A percentile compares a stretch with the other conserved stretches of the same genome.
Conservation (phyloP, 768 basidiomycete species). For the Hortiboletus flavorubellus region DNA sequence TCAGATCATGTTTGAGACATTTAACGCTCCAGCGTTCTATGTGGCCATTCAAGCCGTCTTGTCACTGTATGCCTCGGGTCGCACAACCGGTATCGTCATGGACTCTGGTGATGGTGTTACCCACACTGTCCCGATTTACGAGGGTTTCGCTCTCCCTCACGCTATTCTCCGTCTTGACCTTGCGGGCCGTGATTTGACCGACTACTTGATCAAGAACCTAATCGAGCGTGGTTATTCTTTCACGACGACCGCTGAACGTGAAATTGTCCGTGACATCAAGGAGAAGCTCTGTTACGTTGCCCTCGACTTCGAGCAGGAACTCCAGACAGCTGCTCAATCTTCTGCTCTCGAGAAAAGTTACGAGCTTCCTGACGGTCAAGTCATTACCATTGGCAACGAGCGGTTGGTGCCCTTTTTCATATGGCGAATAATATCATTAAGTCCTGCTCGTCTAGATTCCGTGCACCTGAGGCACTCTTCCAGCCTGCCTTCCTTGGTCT, state of each 20-base stretch:
- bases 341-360: constrained; percentile 92
- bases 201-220: constrained; percentile 77
- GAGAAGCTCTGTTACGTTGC: constrained; percentile 92
- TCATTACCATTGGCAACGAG: constrained; percentile 81
- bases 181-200: constrained; percentile 90
- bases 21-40: constrained; percentile 74
- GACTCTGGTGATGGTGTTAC: constrained; percentile 97
- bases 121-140: constrained; percentile 96
- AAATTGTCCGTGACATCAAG: constrained; percentile 97
- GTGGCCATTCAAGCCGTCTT: constrained; percentile 73
- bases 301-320: constrained; percentile 90
- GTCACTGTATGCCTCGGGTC: constrained; percentile 87
- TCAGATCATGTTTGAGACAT: constrained; percentile 79
- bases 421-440: not conserved
- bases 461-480: constrained; percentile 55
- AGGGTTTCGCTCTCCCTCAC: constrained; percentile 90
- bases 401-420: constrained; percentile 33
- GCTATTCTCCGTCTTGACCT: constrained; percentile 91
- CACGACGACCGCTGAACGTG: constrained; percentile 89
- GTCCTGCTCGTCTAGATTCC: constrained; percentile 39
- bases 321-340: constrained; percentile 86
- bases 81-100: constrained; percentile 92
- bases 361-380: constrained; percentile 90
- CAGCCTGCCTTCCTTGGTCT: constrained; percentile 59
- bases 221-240: constrained; percentile 92